Percentiles rank a stretch among this genome's conserved stretches.
These are phyloP conservation scores for Cercis canadensis DNA, from an alignment of 306 rosid genomes.

Conservation along the genomic window DNA sequence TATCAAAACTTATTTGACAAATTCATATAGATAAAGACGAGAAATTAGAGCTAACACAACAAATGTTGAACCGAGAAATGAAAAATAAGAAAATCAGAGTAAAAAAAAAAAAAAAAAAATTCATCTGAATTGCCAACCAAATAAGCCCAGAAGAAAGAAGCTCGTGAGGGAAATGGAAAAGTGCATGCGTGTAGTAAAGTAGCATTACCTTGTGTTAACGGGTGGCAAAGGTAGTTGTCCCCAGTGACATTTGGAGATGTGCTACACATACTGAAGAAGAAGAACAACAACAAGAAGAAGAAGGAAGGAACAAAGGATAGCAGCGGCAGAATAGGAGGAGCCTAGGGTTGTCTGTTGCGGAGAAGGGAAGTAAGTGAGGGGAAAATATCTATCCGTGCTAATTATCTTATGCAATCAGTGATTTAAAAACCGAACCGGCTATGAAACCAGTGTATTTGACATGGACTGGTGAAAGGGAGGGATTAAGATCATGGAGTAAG, in stretches of 20 bases:
- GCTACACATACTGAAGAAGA: conserved; percentile 38
- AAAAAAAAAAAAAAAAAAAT: too few species aligned
- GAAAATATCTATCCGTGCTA: neutral
- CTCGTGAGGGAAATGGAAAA: neutral
- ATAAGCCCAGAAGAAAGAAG: neutral
- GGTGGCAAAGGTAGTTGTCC: conserved; percentile 41
- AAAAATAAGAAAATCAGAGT: neutral
- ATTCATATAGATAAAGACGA: too few species aligned
- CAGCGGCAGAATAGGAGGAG: neutral
- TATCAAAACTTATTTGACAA: neutral
- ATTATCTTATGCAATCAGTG: neutral
- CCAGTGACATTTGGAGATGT: conserved; percentile 43
- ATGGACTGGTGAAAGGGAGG: too few species aligned
- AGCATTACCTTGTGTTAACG: conserved; percentile 8
- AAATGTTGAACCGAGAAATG: too few species aligned
- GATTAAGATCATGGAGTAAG: too few species aligned
- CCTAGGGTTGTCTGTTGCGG: neutral
- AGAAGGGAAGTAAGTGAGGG: neutral
- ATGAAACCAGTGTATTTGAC: too few species aligned
- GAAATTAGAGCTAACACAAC: too few species aligned
- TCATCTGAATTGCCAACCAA: neutral
- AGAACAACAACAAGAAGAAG: too few species aligned
- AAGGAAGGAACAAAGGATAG: neutral
- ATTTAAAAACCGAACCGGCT: too few species aligned
- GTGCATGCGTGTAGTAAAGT: neutral